These are phyloP conservation scores for Clitopilus hobsonii DNA, from an alignment of 768 basidiomycete species.

Conservation along the genomic window DNA sequence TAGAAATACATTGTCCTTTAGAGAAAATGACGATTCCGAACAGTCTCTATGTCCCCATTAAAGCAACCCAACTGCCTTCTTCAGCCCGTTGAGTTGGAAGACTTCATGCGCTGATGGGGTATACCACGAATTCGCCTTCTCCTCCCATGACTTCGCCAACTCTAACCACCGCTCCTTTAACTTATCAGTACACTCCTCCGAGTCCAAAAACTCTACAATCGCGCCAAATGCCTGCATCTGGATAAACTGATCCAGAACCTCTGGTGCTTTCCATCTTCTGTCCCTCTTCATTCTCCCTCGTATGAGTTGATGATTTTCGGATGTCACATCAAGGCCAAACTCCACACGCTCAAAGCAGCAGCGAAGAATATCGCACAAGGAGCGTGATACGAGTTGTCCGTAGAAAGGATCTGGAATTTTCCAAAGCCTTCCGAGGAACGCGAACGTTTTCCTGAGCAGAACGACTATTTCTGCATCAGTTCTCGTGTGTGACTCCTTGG, in stretches of 20 bases:
- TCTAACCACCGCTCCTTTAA: not conserved
- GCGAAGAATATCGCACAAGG: conserved; percentile 3
- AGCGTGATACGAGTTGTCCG: conserved; percentile 1
- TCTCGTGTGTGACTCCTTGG: not conserved
- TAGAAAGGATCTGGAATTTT: conserved; percentile 5
- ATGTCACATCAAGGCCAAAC: not conserved
- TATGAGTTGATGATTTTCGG: not conserved
- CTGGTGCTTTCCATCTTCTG: not conserved
- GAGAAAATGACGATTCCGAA: too few relatives aligned
- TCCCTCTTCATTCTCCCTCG: not conserved
- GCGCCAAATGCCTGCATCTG: conserved; percentile 4
- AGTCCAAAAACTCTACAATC: conserved; percentile 2
- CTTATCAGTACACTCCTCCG: conserved; percentile 5
- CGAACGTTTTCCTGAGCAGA: not conserved
- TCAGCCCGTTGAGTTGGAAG: conserved; percentile 5
- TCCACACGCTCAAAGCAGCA: not conserved
- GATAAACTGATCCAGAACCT: conserved; percentile 3
- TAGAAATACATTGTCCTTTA: too few relatives aligned
- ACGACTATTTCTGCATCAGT: conserved; percentile 1
- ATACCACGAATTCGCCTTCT: not conserved
- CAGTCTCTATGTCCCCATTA: too few relatives aligned
- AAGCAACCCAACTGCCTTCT: conserved; percentile 1
- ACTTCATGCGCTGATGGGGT: conserved; percentile 8
- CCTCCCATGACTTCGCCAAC: not conserved
- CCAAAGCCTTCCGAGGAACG: conserved; percentile 4